These are phyloP conservation scores for Licmophora abbreviata DNA, from an alignment of 108 stramenopile species.

Conservation along the genomic window DNA sequence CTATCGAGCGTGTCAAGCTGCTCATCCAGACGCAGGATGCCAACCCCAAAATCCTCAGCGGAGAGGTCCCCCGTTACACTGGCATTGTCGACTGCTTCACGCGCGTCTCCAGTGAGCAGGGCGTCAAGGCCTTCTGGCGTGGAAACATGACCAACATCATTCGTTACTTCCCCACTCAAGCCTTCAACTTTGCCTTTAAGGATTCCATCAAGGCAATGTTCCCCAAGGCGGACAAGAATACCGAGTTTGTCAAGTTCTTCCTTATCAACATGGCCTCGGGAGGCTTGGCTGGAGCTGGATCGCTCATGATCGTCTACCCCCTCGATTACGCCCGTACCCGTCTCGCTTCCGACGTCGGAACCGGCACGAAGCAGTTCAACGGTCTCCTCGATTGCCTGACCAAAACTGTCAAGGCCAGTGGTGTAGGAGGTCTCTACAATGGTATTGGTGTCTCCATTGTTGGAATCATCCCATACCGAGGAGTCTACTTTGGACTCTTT, in stretches of 20 bases:
- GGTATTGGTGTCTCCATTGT: conserved; percentile 95
- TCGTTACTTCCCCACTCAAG: conserved; percentile 98
- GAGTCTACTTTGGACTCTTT: conserved; percentile 97
- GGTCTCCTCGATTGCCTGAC: conserved; percentile 95
- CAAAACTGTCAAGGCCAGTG: conserved; percentile 83
- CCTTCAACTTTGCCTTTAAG: conserved; percentile 99
- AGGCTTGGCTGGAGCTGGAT: conserved; percentile 95
- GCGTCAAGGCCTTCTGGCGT: conserved; percentile 90
- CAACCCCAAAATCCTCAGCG: conserved; percentile 94
- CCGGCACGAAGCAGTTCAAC: conserved; percentile 91
- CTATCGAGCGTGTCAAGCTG: conserved; percentile 99
- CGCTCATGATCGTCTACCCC: conserved; percentile 96
- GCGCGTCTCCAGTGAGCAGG: conserved; percentile 93
- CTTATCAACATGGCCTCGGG: conserved; percentile 96
- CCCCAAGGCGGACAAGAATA: conserved; percentile 96
- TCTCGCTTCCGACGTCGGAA: conserved; percentile 96
- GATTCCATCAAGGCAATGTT: conserved; percentile 95
- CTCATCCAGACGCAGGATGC: conserved; percentile 96
- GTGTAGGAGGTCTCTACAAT: conserved; percentile 92
- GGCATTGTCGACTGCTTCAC: conserved; percentile 94
- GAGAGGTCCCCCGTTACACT: conserved; percentile 94
- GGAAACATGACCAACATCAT: conserved; percentile 98
- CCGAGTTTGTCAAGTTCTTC: conserved; percentile 93
- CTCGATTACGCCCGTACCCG: conserved; percentile 99
- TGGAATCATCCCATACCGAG: conserved; percentile 98